A percentile compares a stretch with the other conserved stretches of the same genome.
Conservation (phyloP, 257 asterid species). For the Solanum gracilifrons region DNA sequence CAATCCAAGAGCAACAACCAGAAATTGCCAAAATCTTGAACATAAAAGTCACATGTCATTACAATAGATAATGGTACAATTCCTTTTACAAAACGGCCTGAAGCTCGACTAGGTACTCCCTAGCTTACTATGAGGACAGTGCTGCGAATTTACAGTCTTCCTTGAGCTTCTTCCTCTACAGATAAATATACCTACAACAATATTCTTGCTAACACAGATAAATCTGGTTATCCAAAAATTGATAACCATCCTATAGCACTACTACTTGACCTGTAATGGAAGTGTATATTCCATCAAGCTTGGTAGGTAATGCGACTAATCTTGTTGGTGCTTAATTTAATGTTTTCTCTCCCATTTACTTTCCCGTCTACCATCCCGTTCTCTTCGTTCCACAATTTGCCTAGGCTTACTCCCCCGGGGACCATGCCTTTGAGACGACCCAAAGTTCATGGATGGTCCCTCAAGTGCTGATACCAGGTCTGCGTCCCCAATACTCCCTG, state of each 20-base stretch:
- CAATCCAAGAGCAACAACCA: neutral
- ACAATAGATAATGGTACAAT: neutral
- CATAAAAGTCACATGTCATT: neutral
- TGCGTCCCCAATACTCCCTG: slow-evolving; percentile 80
- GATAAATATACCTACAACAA: neutral
- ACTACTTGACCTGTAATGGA: neutral
- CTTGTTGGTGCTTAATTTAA: slow-evolving; percentile 10
- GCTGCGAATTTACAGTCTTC: neutral
- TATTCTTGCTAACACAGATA: neutral
- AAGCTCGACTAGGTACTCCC: neutral
- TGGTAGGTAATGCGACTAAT: neutral
- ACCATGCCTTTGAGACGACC: slow-evolving; percentile 52
- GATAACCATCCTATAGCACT: neutral
- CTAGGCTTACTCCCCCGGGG: slow-evolving; percentile 72
- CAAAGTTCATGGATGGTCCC: slow-evolving; percentile 41
- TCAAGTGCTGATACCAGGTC: slow-evolving; percentile 58
- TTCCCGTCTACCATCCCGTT: slow-evolving; percentile 79
- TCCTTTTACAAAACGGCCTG: neutral
- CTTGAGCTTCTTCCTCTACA: neutral
- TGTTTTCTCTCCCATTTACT: slow-evolving; percentile 98
- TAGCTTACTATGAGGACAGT: neutral
- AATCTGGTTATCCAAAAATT: neutral
- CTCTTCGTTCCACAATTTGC: slow-evolving; percentile 77
- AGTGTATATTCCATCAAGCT: neutral
- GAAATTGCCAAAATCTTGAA: neutral